Conservation (phyloP, 495 filamentous ascomycete genomes). For the Lasiosphaeris hirsuta region DNA sequence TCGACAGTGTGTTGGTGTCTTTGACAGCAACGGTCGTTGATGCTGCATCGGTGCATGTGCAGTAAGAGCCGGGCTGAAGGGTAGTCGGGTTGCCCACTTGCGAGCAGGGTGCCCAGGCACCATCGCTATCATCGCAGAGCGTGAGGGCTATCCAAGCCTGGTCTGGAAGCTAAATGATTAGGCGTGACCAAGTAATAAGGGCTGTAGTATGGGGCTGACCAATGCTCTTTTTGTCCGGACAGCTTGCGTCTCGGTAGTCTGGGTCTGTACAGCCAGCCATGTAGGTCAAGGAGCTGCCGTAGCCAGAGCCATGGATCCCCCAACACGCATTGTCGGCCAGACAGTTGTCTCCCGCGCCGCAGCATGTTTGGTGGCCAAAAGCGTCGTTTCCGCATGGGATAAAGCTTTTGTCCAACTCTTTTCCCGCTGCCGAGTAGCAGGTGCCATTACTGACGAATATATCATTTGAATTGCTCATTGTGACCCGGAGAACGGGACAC, state of each 20-base stretch:
- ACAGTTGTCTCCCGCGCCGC: slow-evolving; percentile 26
- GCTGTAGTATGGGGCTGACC: no score
- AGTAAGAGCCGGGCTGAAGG: slow-evolving; percentile 22
- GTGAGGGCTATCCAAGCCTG: slow-evolving; percentile 30
- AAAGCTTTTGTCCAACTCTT: slow-evolving; percentile 23
- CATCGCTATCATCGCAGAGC: slow-evolving; percentile 19
- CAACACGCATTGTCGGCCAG: slow-evolving; percentile 23
- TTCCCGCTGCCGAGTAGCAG: slow-evolving; percentile 23
- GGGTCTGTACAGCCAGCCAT: slow-evolving; percentile 27
- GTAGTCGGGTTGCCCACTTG: slow-evolving; percentile 25
- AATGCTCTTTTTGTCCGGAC: slow-evolving; percentile 22
- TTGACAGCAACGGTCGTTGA: slow-evolving; percentile 19
- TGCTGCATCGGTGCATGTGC: slow-evolving; percentile 22
- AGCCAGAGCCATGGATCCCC: slow-evolving; percentile 21
- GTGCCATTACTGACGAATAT: slow-evolving; percentile 28
- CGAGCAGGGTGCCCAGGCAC: slow-evolving; percentile 24
- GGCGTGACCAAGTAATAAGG: not conserved
- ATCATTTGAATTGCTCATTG: slow-evolving; percentile 18
- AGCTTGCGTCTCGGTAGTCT: slow-evolving; percentile 21
- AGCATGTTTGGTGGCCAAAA: slow-evolving; percentile 23
- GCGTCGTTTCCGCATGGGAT: slow-evolving; percentile 28
- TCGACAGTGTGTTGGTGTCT: slow-evolving; percentile 9
- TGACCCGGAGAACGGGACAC: not conserved
- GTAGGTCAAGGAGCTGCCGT: slow-evolving; percentile 25
- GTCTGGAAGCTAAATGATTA: slow-evolving; percentile 4